Evolutionary conservation across 352 stramenopile genomes (phyloP), one percentile per base, ranked within the genome.

Genomic region (Globisporangium cylindrosporum): DNA sequence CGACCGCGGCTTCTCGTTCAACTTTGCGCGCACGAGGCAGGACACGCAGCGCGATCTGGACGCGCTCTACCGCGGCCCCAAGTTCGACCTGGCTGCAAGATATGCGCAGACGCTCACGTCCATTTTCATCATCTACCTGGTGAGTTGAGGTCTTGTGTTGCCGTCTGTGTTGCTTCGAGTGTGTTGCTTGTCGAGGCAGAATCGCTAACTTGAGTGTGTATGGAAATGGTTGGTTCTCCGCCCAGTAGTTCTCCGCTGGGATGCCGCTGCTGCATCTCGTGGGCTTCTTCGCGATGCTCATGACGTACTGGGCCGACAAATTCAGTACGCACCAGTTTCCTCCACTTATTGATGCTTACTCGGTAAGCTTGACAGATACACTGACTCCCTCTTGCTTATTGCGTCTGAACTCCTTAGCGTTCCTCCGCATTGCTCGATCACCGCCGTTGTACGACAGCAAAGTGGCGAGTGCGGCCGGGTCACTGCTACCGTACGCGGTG

Each of bases 241-340:
- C 9, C 22, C 38, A 94, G 18, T 18, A 43, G 82, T 93, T 94
- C 56, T 94, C 87, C 20, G 84, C 84, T 12, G 87, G 87, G 0
- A 94, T 94, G 80, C 87, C 87, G 9, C 69, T 94, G 51, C 77
- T 94, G 27, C 81, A 93, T 46, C 72, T 93, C 56, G 83, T 93
- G 7, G 87, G 87, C 0, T 86, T 93, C 55, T 66, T 84, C 3
- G 75, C 82, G 24, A 91, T 93, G 73, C 69, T 93, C 27, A 81
- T 88, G 74, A 93, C 85, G 20, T 94, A 92, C 68, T 94, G 87
- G 87, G 84, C 87, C 6, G 87, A 94, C 72, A 94, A 94, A 79
- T 91, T 93, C 77, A 94, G 86, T 94, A 81, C 66, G 80, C 73
- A 9, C 41, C 41, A 48, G 41, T 48, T 46, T 27, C 1, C 7